Percentiles rank a stretch among this genome's conserved stretches.
Conservation (phyloP, 768 basidiomycete species). For the Gymnopilus dilepis region DNA sequence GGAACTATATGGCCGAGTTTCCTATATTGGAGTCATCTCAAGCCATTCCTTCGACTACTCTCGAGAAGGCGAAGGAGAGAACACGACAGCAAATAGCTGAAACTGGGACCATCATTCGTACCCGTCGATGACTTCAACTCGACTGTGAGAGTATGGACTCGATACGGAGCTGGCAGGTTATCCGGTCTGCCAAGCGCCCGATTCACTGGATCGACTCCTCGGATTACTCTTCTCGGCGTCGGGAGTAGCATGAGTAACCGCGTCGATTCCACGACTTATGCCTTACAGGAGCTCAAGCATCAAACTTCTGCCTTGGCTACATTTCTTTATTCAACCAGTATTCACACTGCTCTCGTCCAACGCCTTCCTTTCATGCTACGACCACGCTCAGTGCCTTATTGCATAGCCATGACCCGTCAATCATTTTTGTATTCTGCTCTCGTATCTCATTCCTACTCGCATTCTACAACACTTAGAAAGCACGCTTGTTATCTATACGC, state of each 20-base stretch:
- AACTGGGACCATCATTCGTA: conserved; percentile 16
- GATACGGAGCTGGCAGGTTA: not conserved
- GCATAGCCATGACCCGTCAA: conserved; percentile 35
- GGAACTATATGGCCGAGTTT: conserved; percentile 20
- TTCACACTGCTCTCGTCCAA: conserved; percentile 10
- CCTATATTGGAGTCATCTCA: conserved; percentile 15
- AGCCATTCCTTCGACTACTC: conserved; percentile 30
- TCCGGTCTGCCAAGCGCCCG: conserved; percentile 6
- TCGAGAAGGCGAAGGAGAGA: conserved; percentile 72
- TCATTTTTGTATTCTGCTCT: conserved; percentile 24
- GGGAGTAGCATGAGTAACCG: not conserved
- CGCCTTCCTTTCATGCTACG: conserved; percentile 20
- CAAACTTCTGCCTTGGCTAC: not conserved
- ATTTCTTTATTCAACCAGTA: conserved; percentile 12
- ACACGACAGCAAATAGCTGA: conserved; percentile 49
- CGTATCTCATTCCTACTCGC: conserved; percentile 15
- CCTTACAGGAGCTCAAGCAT: conserved; percentile 1
- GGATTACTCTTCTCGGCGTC: conserved; percentile 3
- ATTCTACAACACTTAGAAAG: conserved; percentile 24
- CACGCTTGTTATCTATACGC: conserved; percentile 13
- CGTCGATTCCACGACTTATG: conserved; percentile 4
- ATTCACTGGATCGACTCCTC: conserved; percentile 9
- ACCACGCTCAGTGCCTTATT: conserved; percentile 23
- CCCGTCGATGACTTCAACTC: conserved; percentile 16
- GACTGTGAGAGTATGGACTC: conserved; percentile 13